phyloP scores from a whole-genome alignment of 495 filamentous ascomycete genomes.

The Hypoxylon fragiforme region DNA sequence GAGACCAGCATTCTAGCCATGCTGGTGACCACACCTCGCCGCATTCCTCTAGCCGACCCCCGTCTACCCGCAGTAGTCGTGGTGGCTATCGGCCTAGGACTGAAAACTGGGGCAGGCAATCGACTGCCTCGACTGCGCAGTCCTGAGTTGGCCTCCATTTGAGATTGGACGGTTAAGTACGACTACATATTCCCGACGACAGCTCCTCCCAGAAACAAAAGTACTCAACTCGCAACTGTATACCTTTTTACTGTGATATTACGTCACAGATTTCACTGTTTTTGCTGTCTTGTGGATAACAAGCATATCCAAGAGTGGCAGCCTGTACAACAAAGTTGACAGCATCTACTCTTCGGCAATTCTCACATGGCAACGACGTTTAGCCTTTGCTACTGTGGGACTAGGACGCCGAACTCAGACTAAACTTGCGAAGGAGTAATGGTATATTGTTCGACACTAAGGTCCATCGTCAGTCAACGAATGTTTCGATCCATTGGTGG shows the following conservation, averaged over 20 bases:
- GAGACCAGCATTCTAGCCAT: conserved; percentile 31
- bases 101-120: conserved; percentile 28
- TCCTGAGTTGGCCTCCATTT: conserved; percentile 10
- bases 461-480: conserved; percentile 5
- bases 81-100: conserved; percentile 30
- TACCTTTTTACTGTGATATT: conserved; percentile 10
- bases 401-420: conserved; percentile 8
- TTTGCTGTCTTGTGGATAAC: conserved; percentile 16
- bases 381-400: conserved; percentile 13
- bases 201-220: neutral
- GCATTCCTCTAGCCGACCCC: conserved; percentile 25
- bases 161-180: conserved; percentile 4
- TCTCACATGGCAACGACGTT: conserved; percentile 11
- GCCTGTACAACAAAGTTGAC: conserved; percentile 25
- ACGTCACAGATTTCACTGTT: conserved; percentile 16
- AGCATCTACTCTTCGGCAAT: conserved; percentile 11
- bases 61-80: conserved; percentile 28
- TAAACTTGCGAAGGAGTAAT: conserved; percentile 4
- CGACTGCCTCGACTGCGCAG: conserved; percentile 22
- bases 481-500: conserved; percentile 3
- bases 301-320: conserved; percentile 1
- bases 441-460: conserved; percentile 4
- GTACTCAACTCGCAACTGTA: neutral
- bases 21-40: conserved; percentile 23
- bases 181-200: neutral